phyloP scores from a whole-genome alignment of 768 basidiomycete species.

The Guyanaporus albipodus region DNA sequence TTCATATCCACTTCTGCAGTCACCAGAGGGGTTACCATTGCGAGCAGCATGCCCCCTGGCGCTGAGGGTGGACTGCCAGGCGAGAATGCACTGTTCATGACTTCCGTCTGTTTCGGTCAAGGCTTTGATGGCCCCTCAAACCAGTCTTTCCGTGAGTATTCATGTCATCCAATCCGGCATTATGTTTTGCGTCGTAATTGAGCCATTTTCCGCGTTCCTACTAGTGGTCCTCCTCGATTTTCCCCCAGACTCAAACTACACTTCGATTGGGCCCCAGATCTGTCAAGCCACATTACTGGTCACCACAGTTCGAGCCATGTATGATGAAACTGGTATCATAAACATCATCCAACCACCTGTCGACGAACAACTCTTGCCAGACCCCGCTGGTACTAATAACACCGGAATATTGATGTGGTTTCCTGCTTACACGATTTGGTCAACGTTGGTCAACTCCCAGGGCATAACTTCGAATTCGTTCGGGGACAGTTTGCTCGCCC shows the following conservation, averaged over 20 bases:
- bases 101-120: background rate
- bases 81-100: background rate
- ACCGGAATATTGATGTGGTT: background rate
- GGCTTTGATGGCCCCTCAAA: background rate
- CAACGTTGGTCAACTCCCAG: background rate
- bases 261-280: background rate
- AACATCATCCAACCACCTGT: background rate
- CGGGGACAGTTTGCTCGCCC: background rate
- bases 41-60: background rate
- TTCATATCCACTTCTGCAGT: too few relatives aligned
- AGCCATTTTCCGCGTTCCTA: background rate
- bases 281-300: background rate
- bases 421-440: background rate
- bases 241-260: background rate
- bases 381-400: background rate
- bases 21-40: background rate
- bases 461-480: background rate
- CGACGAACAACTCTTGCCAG: background rate
- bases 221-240: background rate
- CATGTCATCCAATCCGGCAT: too few relatives aligned
- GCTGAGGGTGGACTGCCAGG: too few relatives aligned
- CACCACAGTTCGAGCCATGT: background rate
- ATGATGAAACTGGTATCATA: background rate
- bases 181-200: too few relatives aligned
- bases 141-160: constrained; percentile 1